Base-by-base conservation (phyloP, 108 stramenopile genomes). In the Epipyxis sp. region DNA sequence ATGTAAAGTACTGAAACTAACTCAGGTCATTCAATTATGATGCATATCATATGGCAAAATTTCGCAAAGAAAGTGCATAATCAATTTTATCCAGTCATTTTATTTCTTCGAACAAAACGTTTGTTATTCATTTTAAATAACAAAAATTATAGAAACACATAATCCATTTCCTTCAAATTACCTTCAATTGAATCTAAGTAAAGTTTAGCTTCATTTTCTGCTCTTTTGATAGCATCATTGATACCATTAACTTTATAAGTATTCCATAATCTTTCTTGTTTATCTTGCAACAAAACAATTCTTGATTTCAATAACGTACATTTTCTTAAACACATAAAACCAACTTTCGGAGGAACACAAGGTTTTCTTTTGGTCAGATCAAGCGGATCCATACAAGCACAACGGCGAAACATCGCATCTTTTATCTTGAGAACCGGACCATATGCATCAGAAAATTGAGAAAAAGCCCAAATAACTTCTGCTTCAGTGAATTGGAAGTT, bases 401-500 rank as follows among this genome's bases (percentile, higher is more conserved):
- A 74, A 74, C 71, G 71, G 41, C 50, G 44, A 32, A 74, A 74
- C 40, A 16, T 10, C 10, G 34, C 71, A 3, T 27, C 6, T 3
- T 46, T 10, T 42, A 13, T 27, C 27, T 42, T 13, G 6, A 54
- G 42, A 3, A 74, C 71, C 16, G 44, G 50, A 10, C 71, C 71
- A 10, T 34, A 30, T 3, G 71, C 71, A 39, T 74, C 71, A 29
- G 27, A n/a, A 37, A 30, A 74, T 27, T 46, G 50, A 10, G 10
- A 43, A 16, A 6, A 74, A 29, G 71, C 71, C 71, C 71, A 74
- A 37, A 74, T 74, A 16, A 74, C 71, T 46, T 74, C 71, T 42
- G 40, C 42, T 25, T 74, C 50, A n/a, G 71, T 74, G 50, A 74
- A 74, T 6, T 3, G 32, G 13, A 74, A 74, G 25, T 3, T 6